These are phyloP conservation scores for Torulaspora indica DNA, from an alignment of 805 yeast genomes.

Conservation along the genomic window DNA sequence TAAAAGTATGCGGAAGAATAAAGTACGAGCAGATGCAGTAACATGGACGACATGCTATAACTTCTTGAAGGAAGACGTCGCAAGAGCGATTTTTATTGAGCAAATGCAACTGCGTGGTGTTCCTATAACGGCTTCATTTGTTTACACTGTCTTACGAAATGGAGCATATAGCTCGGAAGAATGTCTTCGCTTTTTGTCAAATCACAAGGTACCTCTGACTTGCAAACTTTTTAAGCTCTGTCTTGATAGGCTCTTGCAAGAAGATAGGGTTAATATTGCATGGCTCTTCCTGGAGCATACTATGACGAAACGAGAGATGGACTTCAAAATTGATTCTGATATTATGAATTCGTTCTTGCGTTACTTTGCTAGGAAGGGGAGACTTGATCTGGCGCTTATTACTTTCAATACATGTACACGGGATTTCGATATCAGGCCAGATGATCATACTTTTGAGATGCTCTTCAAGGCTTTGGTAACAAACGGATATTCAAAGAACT, in stretches of 20 bases:
- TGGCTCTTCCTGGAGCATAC: constrained; percentile 30
- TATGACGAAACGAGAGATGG: constrained; percentile 9
- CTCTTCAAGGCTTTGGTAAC: constrained; percentile 36
- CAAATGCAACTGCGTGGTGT: constrained; percentile 33
- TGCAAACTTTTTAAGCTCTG: constrained; percentile 26
- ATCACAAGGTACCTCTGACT: constrained; percentile 28
- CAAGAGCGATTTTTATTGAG: constrained; percentile 33
- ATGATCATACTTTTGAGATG: constrained; percentile 33
- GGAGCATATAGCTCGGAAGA: constrained; percentile 18
- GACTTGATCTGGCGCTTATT: constrained; percentile 37
- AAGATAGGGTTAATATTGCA: constrained; percentile 30
- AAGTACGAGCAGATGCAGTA: constrained; percentile 33
- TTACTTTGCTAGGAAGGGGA: constrained; percentile 32
- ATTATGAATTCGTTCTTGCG: constrained; percentile 34
- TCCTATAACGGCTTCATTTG: constrained; percentile 31
- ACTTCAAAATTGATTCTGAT: constrained; percentile 14
- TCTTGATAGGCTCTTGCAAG: constrained; percentile 26
- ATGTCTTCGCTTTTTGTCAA: constrained; percentile 25
- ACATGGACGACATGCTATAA: constrained; percentile 40
- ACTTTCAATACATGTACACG: constrained; percentile 33
- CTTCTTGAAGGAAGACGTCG: constrained; percentile 34
- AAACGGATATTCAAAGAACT: constrained; percentile 34
- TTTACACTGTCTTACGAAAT: constrained; percentile 28
- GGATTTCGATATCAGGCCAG: constrained; percentile 31
- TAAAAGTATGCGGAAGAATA: constrained; percentile 30